Conservation (phyloP, 164 flowering plant species). For the Umbilicus rupestris region DNA sequence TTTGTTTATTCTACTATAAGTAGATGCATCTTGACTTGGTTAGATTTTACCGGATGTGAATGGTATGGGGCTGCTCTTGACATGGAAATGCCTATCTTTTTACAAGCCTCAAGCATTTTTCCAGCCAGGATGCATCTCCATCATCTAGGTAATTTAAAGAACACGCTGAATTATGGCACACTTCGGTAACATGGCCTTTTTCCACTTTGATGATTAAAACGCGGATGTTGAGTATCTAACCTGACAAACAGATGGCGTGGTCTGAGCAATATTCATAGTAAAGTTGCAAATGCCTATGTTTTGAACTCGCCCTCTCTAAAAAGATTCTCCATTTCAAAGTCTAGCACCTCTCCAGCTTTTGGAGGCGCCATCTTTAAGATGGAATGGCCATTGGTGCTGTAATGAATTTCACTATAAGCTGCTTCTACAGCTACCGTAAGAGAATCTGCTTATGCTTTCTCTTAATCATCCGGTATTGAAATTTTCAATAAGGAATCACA, state of each 20-base stretch:
- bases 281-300: slow-evolving; percentile 48
- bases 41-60: no score
- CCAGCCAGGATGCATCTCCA: slow-evolving; percentile 81
- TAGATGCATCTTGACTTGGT: no score
- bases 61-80: neutral
- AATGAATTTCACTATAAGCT: neutral
- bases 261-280: slow-evolving; percentile 31
- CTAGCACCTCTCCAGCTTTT: slow-evolving; percentile 29
- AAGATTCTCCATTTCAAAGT: slow-evolving; percentile 48
- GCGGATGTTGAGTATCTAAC: slow-evolving; percentile 11
- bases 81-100: slow-evolving; percentile 43
- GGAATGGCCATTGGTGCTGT: slow-evolving; percentile 56
- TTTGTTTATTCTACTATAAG: no score
- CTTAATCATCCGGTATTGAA: neutral
- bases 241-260: slow-evolving; percentile 50
- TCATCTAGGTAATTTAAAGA: slow-evolving; percentile 26
- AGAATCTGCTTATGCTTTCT: neutral
- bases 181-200: neutral
- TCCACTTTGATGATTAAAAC: neutral
- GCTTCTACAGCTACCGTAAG: neutral
- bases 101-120: slow-evolving; percentile 54
- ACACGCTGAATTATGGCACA: neutral
- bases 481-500: no score
- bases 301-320: slow-evolving; percentile 30
- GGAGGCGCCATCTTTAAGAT: slow-evolving; percentile 43